Evolutionary conservation across 495 filamentous ascomycete species (phyloP).

Genomic region (Articulospora tetracladia): DNA sequence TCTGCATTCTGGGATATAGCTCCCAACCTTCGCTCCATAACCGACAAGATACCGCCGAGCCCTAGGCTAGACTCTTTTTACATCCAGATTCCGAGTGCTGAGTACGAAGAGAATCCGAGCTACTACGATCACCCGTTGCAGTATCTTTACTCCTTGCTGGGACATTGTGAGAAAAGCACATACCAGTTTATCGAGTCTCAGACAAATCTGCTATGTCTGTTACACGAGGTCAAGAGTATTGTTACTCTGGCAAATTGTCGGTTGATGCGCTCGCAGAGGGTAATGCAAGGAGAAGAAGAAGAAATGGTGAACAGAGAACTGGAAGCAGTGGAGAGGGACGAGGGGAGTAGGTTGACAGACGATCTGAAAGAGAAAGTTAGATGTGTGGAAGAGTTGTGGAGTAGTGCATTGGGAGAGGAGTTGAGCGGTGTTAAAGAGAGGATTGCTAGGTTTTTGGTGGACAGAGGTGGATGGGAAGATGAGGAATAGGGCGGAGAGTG

Average conservation of each 20-base stretch:
- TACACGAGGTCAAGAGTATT: constrained; percentile 88
- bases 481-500: constrained; percentile 29
- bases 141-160: constrained; percentile 79
- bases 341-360: constrained; percentile 68
- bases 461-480: constrained; percentile 73
- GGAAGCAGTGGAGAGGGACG: constrained; percentile 55
- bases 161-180: constrained; percentile 82
- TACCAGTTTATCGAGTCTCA: constrained; percentile 97
- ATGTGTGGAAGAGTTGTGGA: constrained; percentile 85
- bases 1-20: constrained; percentile 98
- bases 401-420: constrained; percentile 45
- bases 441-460: constrained; percentile 60
- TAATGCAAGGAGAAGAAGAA: constrained; percentile 50
- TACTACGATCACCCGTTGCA: constrained; percentile 78
- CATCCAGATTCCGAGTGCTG: constrained; percentile 68
- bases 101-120: constrained; percentile 80
- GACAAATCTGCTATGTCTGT: constrained; percentile 84
- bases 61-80: constrained; percentile 30
- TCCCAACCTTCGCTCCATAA: constrained; percentile 67
- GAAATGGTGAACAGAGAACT: constrained; percentile 49
- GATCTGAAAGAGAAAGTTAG: constrained; percentile 89
- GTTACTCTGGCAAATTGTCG: constrained; percentile 59
- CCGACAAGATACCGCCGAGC: constrained; percentile 65
- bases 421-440: constrained; percentile 48
- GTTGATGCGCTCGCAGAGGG: constrained; percentile 53